Conservation (phyloP, 176 grass and related monocot genomes). For the Coix lacrymajobi region DNA sequence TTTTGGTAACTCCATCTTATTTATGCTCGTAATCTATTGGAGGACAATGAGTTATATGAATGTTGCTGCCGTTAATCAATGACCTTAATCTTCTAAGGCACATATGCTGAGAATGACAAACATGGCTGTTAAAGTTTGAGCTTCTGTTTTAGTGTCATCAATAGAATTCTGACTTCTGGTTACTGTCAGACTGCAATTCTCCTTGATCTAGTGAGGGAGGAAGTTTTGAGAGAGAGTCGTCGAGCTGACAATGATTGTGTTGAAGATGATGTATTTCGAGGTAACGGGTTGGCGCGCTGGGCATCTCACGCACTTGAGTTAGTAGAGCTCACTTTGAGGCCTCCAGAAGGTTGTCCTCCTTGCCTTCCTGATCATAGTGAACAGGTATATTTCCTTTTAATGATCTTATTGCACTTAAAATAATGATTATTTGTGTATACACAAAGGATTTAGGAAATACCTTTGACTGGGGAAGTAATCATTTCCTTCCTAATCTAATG, state of each 20-base stretch:
- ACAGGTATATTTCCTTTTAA: slow-evolving; percentile 40
- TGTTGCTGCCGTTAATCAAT: not conserved
- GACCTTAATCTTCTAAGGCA: not conserved
- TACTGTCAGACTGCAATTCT: slow-evolving; percentile 75
- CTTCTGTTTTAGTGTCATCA: not conserved
- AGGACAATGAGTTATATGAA: not conserved
- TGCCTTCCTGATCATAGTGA: slow-evolving; percentile 69
- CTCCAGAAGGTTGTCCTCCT: slow-evolving; percentile 81
- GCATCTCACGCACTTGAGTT: slow-evolving; percentile 52
- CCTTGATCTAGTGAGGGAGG: slow-evolving; percentile 66
- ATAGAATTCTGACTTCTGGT: slow-evolving; percentile 24
- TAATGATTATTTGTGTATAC: not conserved
- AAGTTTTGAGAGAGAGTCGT: slow-evolving; percentile 41
- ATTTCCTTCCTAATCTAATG: not conserved
- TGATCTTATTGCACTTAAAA: not conserved
- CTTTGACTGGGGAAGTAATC: not conserved
- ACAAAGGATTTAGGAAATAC: not conserved
- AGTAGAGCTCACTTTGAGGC: slow-evolving; percentile 55
- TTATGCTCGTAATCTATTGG: not conserved
- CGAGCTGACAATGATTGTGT: slow-evolving; percentile 12
- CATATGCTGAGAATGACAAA: not conserved
- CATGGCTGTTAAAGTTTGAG: not conserved
- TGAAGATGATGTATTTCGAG: slow-evolving; percentile 19
- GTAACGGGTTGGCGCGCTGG: slow-evolving; percentile 33
- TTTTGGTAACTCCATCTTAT: not conserved